Base-by-base conservation (phyloP, 129 eudicot species). In the Tagetes patula region DNA sequence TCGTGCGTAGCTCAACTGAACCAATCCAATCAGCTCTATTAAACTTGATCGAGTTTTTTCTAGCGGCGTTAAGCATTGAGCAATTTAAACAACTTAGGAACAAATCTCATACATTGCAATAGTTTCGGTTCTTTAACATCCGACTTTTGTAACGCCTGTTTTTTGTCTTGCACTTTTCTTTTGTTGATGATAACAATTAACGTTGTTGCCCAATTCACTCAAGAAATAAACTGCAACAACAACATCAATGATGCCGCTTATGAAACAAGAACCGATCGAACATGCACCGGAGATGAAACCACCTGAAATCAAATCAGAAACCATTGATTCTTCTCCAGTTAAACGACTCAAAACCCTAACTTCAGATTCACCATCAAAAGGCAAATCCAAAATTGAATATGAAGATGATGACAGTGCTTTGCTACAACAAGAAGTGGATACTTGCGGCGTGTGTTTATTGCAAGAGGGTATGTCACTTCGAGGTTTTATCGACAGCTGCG, bases 371-470 rank as follows among this genome's bases (percentile, higher is more conserved):
- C 59, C 85, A 34, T 66, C 71, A 81, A 90, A 85, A 72, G 95
- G 91, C 20, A 88, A 91, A 86, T 77, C 89, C 6, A 77, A 54
- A 71, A 48, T 85, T 34, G 60, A 49, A 31, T 54, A 67, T 0
- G 81, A 79, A 47, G 50, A 72, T 3, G 69, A 64, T 13, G 53
- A 32, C 32, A 77, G 56, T 3, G 41, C 31, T 0, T 8, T 37
- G 65, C 7, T 40, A 54, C 69, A 56, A 2, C 56, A 61, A 7
- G 45, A 62, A 43, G 11, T 63, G 81, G 77, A 12, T 70, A 67
- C 69, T 11, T 93, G 98, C 53, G 98, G 98, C 4, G 86, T 93
- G 8, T 93, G 98, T 63, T 75, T 92, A 59, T 85, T 85, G 34
- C 88, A 87, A 39, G 74, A 83, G 1, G 95, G 93, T 8, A 77